Evolutionary conservation across 2,329 filamentous ascomycete genomes (phyloP).

Genomic region (Metarhizium robertsii): DNA sequence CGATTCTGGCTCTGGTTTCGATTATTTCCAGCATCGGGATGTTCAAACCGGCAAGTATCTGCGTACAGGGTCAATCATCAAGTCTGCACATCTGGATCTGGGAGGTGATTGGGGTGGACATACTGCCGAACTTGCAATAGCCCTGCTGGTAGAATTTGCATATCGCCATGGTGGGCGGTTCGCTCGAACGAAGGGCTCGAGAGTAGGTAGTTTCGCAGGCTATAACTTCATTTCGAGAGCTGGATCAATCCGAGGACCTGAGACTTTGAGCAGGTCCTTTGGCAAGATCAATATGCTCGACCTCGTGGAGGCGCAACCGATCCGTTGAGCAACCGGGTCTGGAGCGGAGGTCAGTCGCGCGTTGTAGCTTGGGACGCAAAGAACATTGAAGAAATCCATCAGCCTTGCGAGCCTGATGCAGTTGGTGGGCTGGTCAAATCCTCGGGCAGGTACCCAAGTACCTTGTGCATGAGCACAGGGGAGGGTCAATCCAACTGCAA

Average conservation of each 20-base stretch:
- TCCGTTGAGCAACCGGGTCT: not conserved
- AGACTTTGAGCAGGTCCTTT: not conserved
- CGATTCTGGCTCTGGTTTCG: conserved; percentile 38
- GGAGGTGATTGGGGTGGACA: conserved; percentile 13
- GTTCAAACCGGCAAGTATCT: conserved; percentile 48
- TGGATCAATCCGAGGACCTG: not conserved
- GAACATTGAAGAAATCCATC: not conserved
- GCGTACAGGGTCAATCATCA: not conserved
- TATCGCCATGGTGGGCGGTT: conserved; percentile 24
- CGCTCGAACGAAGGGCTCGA: conserved; percentile 1
- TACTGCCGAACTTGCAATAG: conserved; percentile 43
- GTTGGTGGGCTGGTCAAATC: no score
- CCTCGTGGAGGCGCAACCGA: not conserved
- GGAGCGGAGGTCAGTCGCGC: not conserved
- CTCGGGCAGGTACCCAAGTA: no score
- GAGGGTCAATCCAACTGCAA: no score
- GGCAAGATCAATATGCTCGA: not conserved
- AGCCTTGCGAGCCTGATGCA: conserved; percentile 7
- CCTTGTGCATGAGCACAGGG: no score
- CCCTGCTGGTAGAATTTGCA: conserved; percentile 43
- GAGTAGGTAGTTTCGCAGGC: not conserved
- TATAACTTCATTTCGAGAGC: conserved; percentile 5
- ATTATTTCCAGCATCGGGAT: conserved; percentile 30
- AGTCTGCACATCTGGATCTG: not conserved
- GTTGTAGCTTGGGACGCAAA: conserved; percentile 3